Conservation (phyloP, 2,329 filamentous ascomycete species). For the Botrytis fabae region DNA sequence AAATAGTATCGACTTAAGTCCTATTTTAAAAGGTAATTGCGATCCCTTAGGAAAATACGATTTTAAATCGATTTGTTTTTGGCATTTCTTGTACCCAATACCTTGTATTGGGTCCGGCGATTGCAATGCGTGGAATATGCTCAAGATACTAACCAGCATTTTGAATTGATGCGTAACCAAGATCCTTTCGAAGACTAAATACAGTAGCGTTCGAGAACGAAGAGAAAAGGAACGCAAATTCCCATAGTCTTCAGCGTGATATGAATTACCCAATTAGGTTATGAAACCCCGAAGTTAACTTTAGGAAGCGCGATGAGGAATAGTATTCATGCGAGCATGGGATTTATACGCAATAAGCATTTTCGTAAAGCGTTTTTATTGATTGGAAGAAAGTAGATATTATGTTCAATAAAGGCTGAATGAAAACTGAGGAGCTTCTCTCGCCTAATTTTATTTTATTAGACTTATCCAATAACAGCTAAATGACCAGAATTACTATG, state of each 20-base stretch:
- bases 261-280: not conserved
- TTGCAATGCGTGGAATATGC: not conserved
- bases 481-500: not conserved
- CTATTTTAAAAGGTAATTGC: not conserved
- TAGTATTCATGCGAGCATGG: not conserved
- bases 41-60: not conserved
- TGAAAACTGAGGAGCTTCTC: not conserved
- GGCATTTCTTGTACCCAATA: not conserved
- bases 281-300: not conserved
- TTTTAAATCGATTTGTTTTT: not conserved
- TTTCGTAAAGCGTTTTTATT: not conserved
- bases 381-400: not conserved
- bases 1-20: not conserved
- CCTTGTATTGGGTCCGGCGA: not conserved
- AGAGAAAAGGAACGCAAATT: not conserved
- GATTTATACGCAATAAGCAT: not conserved
- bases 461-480: not conserved
- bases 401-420: not conserved
- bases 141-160: not conserved
- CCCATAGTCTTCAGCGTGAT: not conserved
- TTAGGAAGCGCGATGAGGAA: not conserved
- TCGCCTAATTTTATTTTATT: not conserved
- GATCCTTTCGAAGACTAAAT: not conserved
- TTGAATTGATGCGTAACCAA: not conserved
- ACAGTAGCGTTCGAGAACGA: conserved; percentile 2